A percentile compares a stretch with the other conserved stretches of the same genome.
These are phyloP conservation scores for Thozetella sp. DNA, from an alignment of 495 filamentous ascomycete species.

Conservation along the genomic window DNA sequence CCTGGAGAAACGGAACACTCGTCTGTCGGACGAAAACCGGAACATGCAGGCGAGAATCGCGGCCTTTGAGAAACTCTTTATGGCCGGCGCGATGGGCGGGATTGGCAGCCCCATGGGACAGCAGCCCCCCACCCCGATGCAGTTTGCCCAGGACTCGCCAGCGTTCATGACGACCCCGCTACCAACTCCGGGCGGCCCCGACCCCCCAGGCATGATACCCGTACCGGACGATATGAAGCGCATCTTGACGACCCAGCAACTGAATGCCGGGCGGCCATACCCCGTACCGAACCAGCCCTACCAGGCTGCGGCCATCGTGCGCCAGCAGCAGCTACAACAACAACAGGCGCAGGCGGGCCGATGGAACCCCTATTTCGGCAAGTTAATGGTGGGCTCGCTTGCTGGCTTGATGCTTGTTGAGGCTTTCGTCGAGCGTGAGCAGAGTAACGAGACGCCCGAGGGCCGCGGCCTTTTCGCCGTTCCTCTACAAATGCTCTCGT, in stretches of 20 bases:
- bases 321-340: slow-evolving; percentile 48
- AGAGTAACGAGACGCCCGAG: slow-evolving; percentile 58
- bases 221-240: slow-evolving; percentile 78
- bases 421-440: slow-evolving; percentile 61
- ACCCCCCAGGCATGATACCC: slow-evolving; percentile 71
- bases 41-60: slow-evolving; percentile 69
- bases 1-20: slow-evolving; percentile 85
- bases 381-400: slow-evolving; percentile 88
- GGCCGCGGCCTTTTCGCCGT: slow-evolving; percentile 72
- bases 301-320: slow-evolving; percentile 33
- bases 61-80: slow-evolving; percentile 69
- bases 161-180: slow-evolving; percentile 32
- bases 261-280: slow-evolving; percentile 43
- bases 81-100: slow-evolving; percentile 55
- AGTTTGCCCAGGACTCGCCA: slow-evolving; percentile 39
- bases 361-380: slow-evolving; percentile 58
- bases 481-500: slow-evolving; percentile 57
- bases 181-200: slow-evolving; percentile 24
- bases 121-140: slow-evolving; percentile 46
- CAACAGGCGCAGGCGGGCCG: slow-evolving; percentile 39
- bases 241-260: slow-evolving; percentile 53
- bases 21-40: slow-evolving; percentile 77
- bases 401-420: slow-evolving; percentile 91
- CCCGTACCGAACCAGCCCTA: slow-evolving; percentile 40
- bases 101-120: slow-evolving; percentile 43